Evolutionary conservation across 1,284 basidiomycete species (phyloP), one percentile per base, ranked within the genome.

Genomic region (Erythrobasidium hasegawianum): DNA sequence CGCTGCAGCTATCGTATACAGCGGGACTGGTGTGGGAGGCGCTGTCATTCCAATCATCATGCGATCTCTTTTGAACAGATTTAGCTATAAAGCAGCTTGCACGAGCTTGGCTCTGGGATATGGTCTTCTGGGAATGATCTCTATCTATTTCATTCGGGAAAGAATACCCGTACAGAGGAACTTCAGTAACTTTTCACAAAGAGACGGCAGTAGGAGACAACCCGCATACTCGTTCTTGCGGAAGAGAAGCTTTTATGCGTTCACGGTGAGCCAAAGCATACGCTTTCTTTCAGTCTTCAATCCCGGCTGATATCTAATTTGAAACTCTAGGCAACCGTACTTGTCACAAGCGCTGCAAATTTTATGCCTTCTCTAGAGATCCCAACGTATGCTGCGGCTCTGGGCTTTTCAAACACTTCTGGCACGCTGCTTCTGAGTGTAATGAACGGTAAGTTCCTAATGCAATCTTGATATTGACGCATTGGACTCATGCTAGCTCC

Each of bases 51-150:
- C 77, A 1, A 75, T 77, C 58, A 60, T 79, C 45, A 73, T 77
- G 41, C 62, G 70, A 41, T 72, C 71, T 13, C 71, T 78, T 2
- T 71, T 79, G n/a, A 43, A 50, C 7, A 41, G 64, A n/a, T 76
- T 77, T 60, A 77, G 78, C 11, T 78, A 78, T 72, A 76, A 76
- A 56, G 73, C 75, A 11, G 75, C 76, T 0, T 76, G 78, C 74
- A 72, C 76, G 26, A 66, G 72, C 8, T 61, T 79, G 71, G 70
- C 74, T 1, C n/a, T 77, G 16, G 75, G 70, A 1, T 77, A 76
- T 55, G 66, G 59, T 16, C 20, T 74, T 1, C 52, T 78, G 2
- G 75, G 75, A 24, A 59, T 60, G 9, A 50, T 73, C 16, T 73
- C 75, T 13, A 69, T 79, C 11, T 53, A 74, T 2, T 75, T 76